phyloP scores from a whole-genome alignment of 495 filamentous ascomycete genomes.

The Chaetomium tenue region DNA sequence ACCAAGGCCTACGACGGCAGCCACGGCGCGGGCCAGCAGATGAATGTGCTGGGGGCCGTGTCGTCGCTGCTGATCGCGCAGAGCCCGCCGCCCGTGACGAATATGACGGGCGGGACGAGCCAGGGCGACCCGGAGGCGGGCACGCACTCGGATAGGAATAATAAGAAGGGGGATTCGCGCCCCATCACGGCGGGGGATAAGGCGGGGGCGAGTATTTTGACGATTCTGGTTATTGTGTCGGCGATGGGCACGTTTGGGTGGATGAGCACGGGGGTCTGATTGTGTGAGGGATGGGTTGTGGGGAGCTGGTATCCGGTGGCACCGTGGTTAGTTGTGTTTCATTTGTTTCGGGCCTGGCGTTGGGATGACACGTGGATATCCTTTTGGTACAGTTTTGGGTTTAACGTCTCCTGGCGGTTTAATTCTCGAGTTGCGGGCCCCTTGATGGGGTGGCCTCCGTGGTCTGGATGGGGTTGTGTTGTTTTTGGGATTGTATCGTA shows the following conservation, averaged over 20 bases:
- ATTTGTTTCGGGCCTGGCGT: not conserved
- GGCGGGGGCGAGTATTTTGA: slow-evolving; percentile 65
- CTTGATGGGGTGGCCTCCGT: too few species aligned
- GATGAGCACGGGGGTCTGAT: slow-evolving; percentile 45
- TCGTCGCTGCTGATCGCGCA: slow-evolving; percentile 50
- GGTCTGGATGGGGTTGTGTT: too few species aligned
- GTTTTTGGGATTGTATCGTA: too few species aligned
- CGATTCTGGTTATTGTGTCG: slow-evolving; percentile 46
- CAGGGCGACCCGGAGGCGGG: slow-evolving; percentile 63
- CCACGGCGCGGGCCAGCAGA: slow-evolving; percentile 64
- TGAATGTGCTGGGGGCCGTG: slow-evolving; percentile 66
- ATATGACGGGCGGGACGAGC: slow-evolving; percentile 62
- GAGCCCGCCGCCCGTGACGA: slow-evolving; percentile 52
- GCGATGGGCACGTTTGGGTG: slow-evolving; percentile 45
- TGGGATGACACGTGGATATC: not conserved
- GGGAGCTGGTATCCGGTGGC: not conserved
- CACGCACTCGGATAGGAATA: slow-evolving; percentile 28
- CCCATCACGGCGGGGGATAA: slow-evolving; percentile 58
- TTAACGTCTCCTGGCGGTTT: not conserved
- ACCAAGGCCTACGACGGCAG: slow-evolving; percentile 57
- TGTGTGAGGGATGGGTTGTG: not conserved
- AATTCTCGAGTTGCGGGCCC: not conserved
- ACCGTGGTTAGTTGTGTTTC: not conserved
- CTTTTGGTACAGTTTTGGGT: not conserved
- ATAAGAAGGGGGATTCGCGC: slow-evolving; percentile 9